Evolutionary conservation across 2,329 filamentous ascomycete species (phyloP), one percentile per base, ranked within the genome.

Genomic region (Claviceps humidiphila): DNA sequence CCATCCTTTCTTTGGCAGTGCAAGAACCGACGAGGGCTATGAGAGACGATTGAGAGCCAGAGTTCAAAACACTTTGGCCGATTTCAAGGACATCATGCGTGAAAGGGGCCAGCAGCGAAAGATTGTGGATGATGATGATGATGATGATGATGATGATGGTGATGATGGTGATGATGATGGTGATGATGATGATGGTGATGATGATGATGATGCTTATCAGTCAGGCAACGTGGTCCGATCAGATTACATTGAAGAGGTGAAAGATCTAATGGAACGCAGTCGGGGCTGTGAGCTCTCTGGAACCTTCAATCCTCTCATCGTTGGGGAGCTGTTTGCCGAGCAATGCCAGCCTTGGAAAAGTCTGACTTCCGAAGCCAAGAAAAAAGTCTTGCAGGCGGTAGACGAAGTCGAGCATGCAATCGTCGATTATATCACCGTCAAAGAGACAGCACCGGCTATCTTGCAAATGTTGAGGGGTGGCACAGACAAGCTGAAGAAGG

Each of bases 251-350:
- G 20, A 22, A 22, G 20, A 22, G 20, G 20, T 22, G 1, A 22
- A 22, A 2, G 6, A 6, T 1, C 49, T 59, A 2, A 61, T 66
- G 39, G 11, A 52, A 6, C 55, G 57, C 1, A 57, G 48, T 40
- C 57, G 60, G 14, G 65, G 65, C 2, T 64, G 73, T 7, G 82
- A 86, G 60, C 63, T 86, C 0, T 77, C 79, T 0, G 79, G 81
- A 0, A 77, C 69, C 0, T 84, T 80, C 62, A 81, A 82, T 54
- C 75, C 81, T 0, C 60, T 79, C 50, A 66, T 85, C 11, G 71
- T 85, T 0, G 67, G 68, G 0, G 74, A 83, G 17, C 62, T 87
- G 0, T 86, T 86, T 58, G 65, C 66, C n/a, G 73, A 82, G 50
- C 80, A 85, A 53, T 79, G 74, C 0, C 50, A 58, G 5, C 74